phyloP scores from a whole-genome alignment of 208 protist species.

The Wallacemonas collosoma region DNA sequence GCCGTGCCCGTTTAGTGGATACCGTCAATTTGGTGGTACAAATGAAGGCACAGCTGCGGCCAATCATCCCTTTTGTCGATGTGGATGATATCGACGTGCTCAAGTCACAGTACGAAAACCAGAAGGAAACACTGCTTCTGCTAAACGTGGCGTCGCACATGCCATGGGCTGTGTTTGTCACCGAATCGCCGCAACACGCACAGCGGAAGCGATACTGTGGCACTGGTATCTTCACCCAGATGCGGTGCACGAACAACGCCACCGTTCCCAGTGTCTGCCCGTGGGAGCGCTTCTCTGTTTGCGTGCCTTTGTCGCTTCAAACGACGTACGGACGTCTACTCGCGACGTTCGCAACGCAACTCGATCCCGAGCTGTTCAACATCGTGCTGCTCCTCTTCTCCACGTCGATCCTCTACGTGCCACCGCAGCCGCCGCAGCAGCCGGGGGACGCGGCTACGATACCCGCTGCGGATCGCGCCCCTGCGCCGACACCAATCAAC shows the following conservation, averaged over 20 bases:
- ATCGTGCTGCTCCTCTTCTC: slow-evolving; percentile 68
- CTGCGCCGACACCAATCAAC: neutral
- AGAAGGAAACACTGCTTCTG: slow-evolving; percentile 43
- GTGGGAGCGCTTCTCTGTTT: slow-evolving; percentile 53
- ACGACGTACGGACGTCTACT: slow-evolving; percentile 62
- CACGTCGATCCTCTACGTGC: slow-evolving; percentile 41
- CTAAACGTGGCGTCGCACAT: slow-evolving; percentile 66
- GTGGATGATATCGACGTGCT: slow-evolving; percentile 67
- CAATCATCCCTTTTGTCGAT: slow-evolving; percentile 63
- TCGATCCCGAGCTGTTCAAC: slow-evolving; percentile 58
- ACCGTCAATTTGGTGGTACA: slow-evolving; percentile 64
- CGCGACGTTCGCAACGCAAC: slow-evolving; percentile 62
- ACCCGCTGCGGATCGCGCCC: neutral
- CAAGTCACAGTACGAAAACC: slow-evolving; percentile 49
- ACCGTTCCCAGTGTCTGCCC: slow-evolving; percentile 68
- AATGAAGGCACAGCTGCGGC: slow-evolving; percentile 71
- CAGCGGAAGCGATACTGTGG: slow-evolving; percentile 54
- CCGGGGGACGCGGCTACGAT: neutral
- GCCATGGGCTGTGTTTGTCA: slow-evolving; percentile 65
- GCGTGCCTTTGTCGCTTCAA: slow-evolving; percentile 67
- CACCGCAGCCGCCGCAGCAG: neutral
- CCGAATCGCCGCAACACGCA: slow-evolving; percentile 44
- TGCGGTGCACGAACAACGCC: slow-evolving; percentile 56
- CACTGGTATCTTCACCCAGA: slow-evolving; percentile 67
- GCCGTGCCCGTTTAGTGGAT: slow-evolving; percentile 61